These are phyloP conservation scores for Pachysandra terminalis DNA, from an alignment of 164 flowering plant genomes.

Conservation along the genomic window DNA sequence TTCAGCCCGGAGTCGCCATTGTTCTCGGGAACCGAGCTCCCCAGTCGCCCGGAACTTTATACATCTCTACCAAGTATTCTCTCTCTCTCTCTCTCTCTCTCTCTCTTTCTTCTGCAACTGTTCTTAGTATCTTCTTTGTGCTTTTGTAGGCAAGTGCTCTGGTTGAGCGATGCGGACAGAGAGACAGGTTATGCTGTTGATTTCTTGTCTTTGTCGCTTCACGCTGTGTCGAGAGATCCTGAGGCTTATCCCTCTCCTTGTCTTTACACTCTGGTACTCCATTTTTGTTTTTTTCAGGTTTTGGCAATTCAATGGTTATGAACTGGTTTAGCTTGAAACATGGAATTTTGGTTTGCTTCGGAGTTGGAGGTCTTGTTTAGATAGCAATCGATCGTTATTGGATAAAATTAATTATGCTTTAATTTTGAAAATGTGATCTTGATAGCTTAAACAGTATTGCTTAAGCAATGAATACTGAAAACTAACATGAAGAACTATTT, in stretches of 20 bases:
- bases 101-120: constrained; percentile 3
- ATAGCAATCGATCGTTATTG: not conserved
- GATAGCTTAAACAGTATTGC: too few species aligned
- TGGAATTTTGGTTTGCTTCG: not conserved
- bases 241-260: constrained; percentile 86
- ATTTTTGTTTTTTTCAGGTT: not conserved
- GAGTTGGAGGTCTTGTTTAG: not conserved
- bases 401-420: too few species aligned
- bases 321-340: not conserved
- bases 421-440: not conserved
- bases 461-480: too few species aligned
- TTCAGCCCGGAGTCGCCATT: constrained; percentile 60
- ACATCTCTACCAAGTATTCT: constrained; percentile 65
- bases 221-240: constrained; percentile 85
- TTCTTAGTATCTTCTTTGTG: constrained; percentile 6
- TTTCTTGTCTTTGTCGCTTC: constrained; percentile 77
- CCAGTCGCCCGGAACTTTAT: constrained; percentile 82
- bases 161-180: constrained; percentile 76
- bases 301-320: too few species aligned
- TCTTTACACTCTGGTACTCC: constrained; percentile 73
- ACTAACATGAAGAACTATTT: too few species aligned
- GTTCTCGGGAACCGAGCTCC: constrained; percentile 60
- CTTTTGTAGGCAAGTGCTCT: constrained; percentile 59
- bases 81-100: constrained; percentile 4
- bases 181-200: constrained; percentile 78